Evolutionary conservation across 306 rosid genomes (phyloP).

Genomic region (Urtica urens): DNA sequence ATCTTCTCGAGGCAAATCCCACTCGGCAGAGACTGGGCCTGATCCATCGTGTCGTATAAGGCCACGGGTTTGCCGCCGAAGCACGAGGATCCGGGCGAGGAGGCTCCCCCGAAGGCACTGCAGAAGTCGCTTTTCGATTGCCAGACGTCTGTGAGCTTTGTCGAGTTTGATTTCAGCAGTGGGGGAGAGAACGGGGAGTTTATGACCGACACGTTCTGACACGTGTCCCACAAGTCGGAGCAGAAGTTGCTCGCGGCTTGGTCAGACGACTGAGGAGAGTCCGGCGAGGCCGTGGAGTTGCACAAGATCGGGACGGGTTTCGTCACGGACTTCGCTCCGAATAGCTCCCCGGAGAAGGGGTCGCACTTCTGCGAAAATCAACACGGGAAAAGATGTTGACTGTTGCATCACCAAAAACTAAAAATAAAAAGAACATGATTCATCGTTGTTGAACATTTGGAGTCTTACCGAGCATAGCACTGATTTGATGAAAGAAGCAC

Average conservation of each 20-base stretch:
- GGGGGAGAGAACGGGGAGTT: constrained; percentile 85
- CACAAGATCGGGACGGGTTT: constrained; percentile 77
- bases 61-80: constrained; percentile 64
- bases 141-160: constrained; percentile 61
- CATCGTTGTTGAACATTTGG: neutral
- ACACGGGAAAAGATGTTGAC: constrained; percentile 5
- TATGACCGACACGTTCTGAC: constrained; percentile 52
- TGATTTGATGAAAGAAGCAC: constrained; percentile 67
- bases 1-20: constrained; percentile 94
- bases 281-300: constrained; percentile 49
- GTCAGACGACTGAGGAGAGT: constrained; percentile 66
- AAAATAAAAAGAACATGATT: neutral
- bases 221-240: constrained; percentile 68
- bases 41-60: constrained; percentile 37
- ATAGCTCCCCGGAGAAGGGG: constrained; percentile 75
- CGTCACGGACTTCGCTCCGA: constrained; percentile 31
- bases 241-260: constrained; percentile 42
- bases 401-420: neutral
- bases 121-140: constrained; percentile 73
- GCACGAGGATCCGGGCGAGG: constrained; percentile 50
- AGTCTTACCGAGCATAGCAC: constrained; percentile 70
- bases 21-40: constrained; percentile 34
- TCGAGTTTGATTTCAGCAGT: constrained; percentile 34
- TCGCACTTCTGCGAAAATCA: constrained; percentile 58
- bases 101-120: constrained; percentile 65